Base-by-base conservation (phyloP, 1,284 basidiomycete species). In the Irpex sp. region DNA sequence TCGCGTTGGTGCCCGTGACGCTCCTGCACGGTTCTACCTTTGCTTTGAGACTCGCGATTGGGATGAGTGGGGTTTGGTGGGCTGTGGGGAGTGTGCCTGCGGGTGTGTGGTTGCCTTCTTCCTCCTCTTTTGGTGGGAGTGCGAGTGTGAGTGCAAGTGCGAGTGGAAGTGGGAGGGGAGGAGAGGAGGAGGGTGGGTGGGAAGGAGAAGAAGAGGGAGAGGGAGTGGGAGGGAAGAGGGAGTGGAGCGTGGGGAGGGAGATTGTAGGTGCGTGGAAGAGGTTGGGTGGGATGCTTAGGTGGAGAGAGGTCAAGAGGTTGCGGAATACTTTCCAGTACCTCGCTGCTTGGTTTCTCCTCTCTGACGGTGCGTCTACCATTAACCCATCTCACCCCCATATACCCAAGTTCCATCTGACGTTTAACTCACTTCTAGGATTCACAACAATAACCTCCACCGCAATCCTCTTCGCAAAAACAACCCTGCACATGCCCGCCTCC, bases 331-430 rank as follows among this genome's bases (percentile, higher is more conserved):
- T 95, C 78, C 82, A 83, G 63, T 96, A 93, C 70, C 87, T 97
- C 47, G 82, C 88, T 3, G 92, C 95, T 0, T 97, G 95, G 94
- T 94, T 97, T 72, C 82, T 97, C 11, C 83, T 97, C 35, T 94
- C 92, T 0, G 94, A 97, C 71, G 93, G 93, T 92, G 59, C 58
- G 83, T 72, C 11, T n/a, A n/a, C n/a, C n/a, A n/a, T n/a, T n/a
- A n/a, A n/a, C n/a, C n/a, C n/a, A n/a, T n/a, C n/a, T n/a, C n/a
- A n/a, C n/a, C n/a, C n/a, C n/a, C n/a, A n/a, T n/a, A n/a, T n/a
- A n/a, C n/a, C n/a, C n/a, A n/a, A n/a, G n/a, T n/a, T n/a, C n/a
- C n/a, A n/a, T n/a, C n/a, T n/a, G n/a, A n/a, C n/a, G n/a, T n/a
- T n/a, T n/a, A n/a, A n/a, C n/a, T n/a, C n/a, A n/a, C n/a, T n/a